Evolutionary conservation across 139 green algal genomes (phyloP).

Genomic region (Coelastrella sp.): DNA sequence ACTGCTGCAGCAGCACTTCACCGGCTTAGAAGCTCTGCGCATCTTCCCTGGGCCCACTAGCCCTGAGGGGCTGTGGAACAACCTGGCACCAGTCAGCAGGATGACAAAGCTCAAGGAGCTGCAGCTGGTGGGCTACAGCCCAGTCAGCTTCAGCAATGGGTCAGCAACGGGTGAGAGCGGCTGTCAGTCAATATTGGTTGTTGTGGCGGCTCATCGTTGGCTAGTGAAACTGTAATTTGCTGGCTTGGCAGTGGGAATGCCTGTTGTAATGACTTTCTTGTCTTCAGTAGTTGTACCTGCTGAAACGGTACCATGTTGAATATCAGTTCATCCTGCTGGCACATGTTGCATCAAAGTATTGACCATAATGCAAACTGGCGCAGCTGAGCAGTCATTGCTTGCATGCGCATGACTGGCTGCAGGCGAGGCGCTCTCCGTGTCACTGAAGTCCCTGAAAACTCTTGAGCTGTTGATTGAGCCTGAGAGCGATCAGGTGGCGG

Average conservation of each 20-base stretch:
- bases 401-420: not conserved
- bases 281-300: too few relatives aligned
- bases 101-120: constrained; percentile 33
- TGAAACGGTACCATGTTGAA: too few relatives aligned
- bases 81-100: constrained; percentile 5
- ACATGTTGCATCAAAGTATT: not conserved
- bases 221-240: not conserved
- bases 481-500: constrained; percentile 35
- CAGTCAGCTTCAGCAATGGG: constrained; percentile 36
- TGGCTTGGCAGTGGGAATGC: not conserved
- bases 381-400: not conserved
- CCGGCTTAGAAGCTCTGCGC: constrained; percentile 4
- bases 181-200: not conserved
- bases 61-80: not conserved
- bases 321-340: not conserved
- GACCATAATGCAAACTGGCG: too few relatives aligned
- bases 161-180: constrained; percentile 28
- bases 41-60: constrained; percentile 8
- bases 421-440: constrained; percentile 24
- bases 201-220: not conserved
- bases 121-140: constrained; percentile 42
- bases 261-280: not conserved
- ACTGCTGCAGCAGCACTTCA: constrained; percentile 19
- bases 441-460: not conserved
- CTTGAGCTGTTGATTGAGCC: constrained; percentile 32